Evolutionary conservation across 176 grass and related monocot species (phyloP).

Genomic region (Guadua angustifolia): DNA sequence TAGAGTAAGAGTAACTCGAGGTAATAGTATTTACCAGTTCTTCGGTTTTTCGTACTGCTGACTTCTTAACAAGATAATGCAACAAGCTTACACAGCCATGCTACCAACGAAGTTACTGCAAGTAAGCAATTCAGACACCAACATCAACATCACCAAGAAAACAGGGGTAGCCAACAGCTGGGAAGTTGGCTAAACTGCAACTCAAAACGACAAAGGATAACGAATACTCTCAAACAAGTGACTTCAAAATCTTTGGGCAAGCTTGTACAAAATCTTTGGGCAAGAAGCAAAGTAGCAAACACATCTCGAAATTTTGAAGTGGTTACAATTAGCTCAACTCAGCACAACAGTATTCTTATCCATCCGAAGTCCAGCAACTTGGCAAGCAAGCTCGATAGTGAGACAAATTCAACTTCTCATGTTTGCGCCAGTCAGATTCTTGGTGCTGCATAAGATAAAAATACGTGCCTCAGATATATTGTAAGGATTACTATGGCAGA

Average conservation of each 20-base stretch:
- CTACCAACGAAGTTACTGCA: neutral
- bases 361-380: neutral
- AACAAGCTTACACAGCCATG: neutral
- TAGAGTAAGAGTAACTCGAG: neutral
- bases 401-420: neutral
- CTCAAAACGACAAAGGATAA: neutral
- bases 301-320: neutral
- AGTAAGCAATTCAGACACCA: neutral
- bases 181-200: neutral
- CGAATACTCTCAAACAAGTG: neutral
- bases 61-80: neutral
- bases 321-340: conserved; percentile 12
- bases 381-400: neutral
- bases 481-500: neutral
- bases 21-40: neutral
- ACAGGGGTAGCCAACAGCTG: neutral
- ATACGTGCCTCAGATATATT: conserved; percentile 17
- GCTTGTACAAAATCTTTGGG: neutral
- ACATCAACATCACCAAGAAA: neutral
- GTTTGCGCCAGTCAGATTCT: conserved; percentile 49
- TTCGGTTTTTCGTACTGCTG: neutral
- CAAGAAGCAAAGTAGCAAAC: neutral
- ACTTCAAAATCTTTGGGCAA: neutral
- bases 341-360: neutral
- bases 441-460: conserved; percentile 60